Evolutionary conservation across 768 basidiomycete genomes (phyloP).

Genomic region (Phallus indusiatus): DNA sequence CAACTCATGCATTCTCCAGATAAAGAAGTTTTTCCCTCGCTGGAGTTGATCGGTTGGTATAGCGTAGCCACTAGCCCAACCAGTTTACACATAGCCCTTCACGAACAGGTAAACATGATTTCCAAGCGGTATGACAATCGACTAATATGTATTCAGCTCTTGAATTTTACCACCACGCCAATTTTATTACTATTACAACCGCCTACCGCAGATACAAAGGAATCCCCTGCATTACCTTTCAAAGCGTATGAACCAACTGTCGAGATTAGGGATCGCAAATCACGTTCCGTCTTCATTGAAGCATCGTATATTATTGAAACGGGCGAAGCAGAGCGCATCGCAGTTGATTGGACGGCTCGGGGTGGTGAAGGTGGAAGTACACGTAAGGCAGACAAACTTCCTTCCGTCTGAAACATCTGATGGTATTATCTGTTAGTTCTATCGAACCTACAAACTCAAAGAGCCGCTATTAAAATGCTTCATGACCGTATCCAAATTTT

Average conservation of each 20-base stretch:
- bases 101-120: conserved; percentile 58
- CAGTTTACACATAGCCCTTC: conserved; percentile 66
- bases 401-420: background rate
- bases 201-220: conserved; percentile 37
- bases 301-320: conserved; percentile 87
- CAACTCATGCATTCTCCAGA: conserved; percentile 36
- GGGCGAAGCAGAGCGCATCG: conserved; percentile 96
- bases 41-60: conserved; percentile 99
- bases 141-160: conserved; percentile 45
- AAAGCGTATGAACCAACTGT: conserved; percentile 90
- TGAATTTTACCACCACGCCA: conserved; percentile 77
- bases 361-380: conserved; percentile 77
- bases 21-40: conserved; percentile 95
- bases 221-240: conserved; percentile 71
- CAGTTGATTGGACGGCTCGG: conserved; percentile 90
- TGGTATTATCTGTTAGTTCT: conserved; percentile 48
- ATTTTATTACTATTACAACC: conserved; percentile 52
- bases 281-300: conserved; percentile 74
- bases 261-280: conserved; percentile 71
- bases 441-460: conserved; percentile 81
- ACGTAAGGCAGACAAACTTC: conserved; percentile 35
- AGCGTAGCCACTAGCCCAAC: conserved; percentile 72
- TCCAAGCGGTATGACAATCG: conserved; percentile 5
- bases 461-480: conserved; percentile 94
- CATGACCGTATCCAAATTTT: conserved; percentile 83